Base-by-base conservation (phyloP, 257 asterid species). In the Anisodus acutangulus region DNA sequence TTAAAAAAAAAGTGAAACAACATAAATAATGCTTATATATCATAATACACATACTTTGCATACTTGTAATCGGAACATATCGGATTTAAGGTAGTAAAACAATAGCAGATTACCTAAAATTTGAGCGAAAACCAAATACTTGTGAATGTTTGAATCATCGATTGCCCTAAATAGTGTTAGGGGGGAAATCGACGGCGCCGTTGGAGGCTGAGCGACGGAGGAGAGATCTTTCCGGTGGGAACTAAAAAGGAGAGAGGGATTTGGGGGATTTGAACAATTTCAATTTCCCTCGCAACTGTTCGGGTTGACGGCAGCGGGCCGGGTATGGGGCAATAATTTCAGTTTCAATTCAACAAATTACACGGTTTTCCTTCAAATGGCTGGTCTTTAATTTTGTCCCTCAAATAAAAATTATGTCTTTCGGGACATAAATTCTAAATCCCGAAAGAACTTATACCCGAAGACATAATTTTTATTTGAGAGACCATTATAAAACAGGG, bases 281-380 rank as follows among this genome's bases (percentile, higher is more conserved):
- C 76, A 31, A 4, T 82, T 82, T 82, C 84, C 79, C 84, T 82
- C 84, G 66, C 64, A 82, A 16, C 84, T 66, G 64, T 49, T 2
- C 66, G 74, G 43, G 55, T 12, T 26, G 60, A 49, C 39, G 9
- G 37, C 10, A 43, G 1, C 17, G 60, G 81, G 45, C 22, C 47
- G 81, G 43, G 71, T 67, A 35, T 67, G 19, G 47, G 4, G 10
- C 71, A 6, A 63, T n/a, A 19, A 8, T 60, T 60, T 59, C 7
- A 15, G 63, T 57, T 57, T 39, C 43, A 39, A 1, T 41, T 0
- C 7, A 8, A 47, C 11, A 26, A 26, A 26, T 26, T 26, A 26
- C 31, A 26, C 31, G 31, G 31, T 26, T 26, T 26, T 0, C 1
- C 31, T 26, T 26, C 31, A 26, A 26, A 26, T 31, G 35, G 2